phyloP scores from a whole-genome alignment of 2,329 filamentous ascomycete species.

The Lecanicillium sp. region DNA sequence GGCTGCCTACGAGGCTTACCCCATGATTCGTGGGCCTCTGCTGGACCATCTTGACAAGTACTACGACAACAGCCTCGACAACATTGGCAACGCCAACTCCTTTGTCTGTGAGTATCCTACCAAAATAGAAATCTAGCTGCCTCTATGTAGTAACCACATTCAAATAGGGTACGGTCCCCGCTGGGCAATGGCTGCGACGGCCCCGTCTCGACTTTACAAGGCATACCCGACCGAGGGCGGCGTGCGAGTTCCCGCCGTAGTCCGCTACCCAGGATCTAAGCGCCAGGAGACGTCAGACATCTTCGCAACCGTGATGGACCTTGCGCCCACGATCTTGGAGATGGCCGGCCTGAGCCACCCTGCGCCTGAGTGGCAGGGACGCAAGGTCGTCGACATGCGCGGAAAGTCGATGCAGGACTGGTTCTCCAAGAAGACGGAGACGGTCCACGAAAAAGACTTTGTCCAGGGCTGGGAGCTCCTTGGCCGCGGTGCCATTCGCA shows the following conservation, averaged over 20 bases:
- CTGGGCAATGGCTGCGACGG: constrained; percentile 41
- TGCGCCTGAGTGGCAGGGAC: constrained; percentile 32
- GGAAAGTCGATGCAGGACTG: constrained; percentile 45
- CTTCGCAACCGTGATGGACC: constrained; percentile 41
- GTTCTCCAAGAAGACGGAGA: constrained; percentile 28
- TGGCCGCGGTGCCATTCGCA: constrained; percentile 28
- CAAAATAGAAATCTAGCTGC: too few relatives aligned
- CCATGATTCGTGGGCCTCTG: constrained; percentile 36
- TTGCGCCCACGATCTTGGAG: constrained; percentile 42
- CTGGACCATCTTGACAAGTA: constrained; percentile 24
- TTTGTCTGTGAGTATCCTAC: too few relatives aligned
- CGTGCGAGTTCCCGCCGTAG: constrained; percentile 44
- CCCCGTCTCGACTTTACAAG: constrained; percentile 31
- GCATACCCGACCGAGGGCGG: constrained; percentile 42
- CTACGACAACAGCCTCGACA: constrained; percentile 45
- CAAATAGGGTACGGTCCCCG: constrained; percentile 55
- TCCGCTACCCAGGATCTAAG: constrained; percentile 22
- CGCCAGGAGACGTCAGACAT: constrained; percentile 14
- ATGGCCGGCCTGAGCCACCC: constrained; percentile 39
- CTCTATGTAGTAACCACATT: too few relatives aligned
- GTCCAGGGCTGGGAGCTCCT: constrained; percentile 35
- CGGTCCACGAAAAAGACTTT: constrained; percentile 40
- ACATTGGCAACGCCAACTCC: constrained; percentile 49
- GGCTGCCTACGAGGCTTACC: constrained; percentile 51
- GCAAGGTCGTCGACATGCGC: constrained; percentile 45